phyloP scores from a whole-genome alignment of 257 asterid species.

The Gynochthodes officinalis region DNA sequence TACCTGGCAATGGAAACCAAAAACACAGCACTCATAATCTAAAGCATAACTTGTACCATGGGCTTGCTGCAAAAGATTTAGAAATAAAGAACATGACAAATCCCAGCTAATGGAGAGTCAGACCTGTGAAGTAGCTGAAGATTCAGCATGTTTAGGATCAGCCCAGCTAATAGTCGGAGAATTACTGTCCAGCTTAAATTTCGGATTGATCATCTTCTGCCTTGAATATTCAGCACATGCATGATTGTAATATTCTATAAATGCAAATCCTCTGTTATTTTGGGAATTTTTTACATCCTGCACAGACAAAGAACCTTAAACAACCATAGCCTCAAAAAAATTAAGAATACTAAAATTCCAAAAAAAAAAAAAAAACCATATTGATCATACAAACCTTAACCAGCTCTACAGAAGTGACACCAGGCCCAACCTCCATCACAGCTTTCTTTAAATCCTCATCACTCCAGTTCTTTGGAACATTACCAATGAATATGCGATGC shows the following conservation, averaged over 20 bases:
- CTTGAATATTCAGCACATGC: constrained; percentile 98
- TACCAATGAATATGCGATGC: constrained; percentile 74
- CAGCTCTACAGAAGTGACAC: constrained; percentile 66
- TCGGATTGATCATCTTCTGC: constrained; percentile 63
- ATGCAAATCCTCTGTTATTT: constrained; percentile 56
- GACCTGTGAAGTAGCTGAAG: constrained; percentile 76
- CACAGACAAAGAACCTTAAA: constrained; percentile 7
- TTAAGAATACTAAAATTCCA: not conserved
- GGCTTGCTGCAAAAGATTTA: not conserved
- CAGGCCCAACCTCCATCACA: constrained; percentile 78
- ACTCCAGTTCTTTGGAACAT: constrained; percentile 76
- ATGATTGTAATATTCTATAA: constrained; percentile 82
- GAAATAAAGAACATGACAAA: not conserved
- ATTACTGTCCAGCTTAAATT: constrained; percentile 74
- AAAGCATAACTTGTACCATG: not conserved
- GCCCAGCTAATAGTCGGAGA: constrained; percentile 99
- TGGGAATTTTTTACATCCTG: constrained; percentile 15
- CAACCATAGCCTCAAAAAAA: constrained; percentile 3
- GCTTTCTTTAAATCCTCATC: constrained; percentile 71
- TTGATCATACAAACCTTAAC: constrained; percentile 53
- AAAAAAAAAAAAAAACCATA: not conserved
- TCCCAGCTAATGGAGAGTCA: not conserved
- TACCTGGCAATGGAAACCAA: constrained; percentile 40
- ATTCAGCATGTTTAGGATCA: constrained; percentile 73
- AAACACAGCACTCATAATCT: not conserved